Conservation (phyloP, 768 basidiomycete genomes). For the Russula lepida region DNA sequence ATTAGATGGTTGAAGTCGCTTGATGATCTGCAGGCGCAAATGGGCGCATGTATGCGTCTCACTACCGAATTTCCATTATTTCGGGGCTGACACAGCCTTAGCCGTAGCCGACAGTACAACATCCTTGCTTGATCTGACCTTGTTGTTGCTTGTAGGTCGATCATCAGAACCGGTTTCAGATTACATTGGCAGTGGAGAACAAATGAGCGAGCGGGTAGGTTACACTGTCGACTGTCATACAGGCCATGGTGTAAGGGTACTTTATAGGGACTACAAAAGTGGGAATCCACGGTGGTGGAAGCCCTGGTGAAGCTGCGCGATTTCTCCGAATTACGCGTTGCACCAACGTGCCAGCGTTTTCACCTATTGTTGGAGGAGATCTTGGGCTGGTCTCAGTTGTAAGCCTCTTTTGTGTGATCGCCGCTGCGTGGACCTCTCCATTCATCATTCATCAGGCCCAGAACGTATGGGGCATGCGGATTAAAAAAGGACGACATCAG, state of each 20-base stretch:
- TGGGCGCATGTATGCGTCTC: constrained; percentile 49
- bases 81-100: neutral
- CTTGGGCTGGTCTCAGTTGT: constrained; percentile 71
- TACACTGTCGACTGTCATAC: neutral
- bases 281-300: constrained; percentile 68
- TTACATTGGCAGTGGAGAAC: constrained; percentile 69
- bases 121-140: constrained; percentile 63
- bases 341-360: constrained; percentile 69
- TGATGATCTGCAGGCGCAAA: constrained; percentile 44
- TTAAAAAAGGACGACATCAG: constrained; percentile 43
- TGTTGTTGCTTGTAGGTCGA: constrained; percentile 60
- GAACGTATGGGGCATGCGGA: constrained; percentile 44
- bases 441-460: constrained; percentile 37
- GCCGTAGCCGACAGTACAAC: constrained; percentile 44
- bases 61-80: constrained; percentile 32
- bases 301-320: constrained; percentile 67
- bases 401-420: constrained; percentile 26
- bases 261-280: constrained; percentile 66
- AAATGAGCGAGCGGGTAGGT: constrained; percentile 73
- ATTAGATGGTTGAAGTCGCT: constrained; percentile 62
- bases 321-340: constrained; percentile 57
- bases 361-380: constrained; percentile 72
- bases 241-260: neutral
- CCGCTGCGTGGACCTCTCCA: constrained; percentile 4
- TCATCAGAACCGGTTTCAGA: constrained; percentile 64